A percentile compares a stretch with the other conserved stretches of the same genome.
These are phyloP conservation scores for Arthromyces matolae DNA, from an alignment of 768 basidiomycete species.

Conservation along the genomic window DNA sequence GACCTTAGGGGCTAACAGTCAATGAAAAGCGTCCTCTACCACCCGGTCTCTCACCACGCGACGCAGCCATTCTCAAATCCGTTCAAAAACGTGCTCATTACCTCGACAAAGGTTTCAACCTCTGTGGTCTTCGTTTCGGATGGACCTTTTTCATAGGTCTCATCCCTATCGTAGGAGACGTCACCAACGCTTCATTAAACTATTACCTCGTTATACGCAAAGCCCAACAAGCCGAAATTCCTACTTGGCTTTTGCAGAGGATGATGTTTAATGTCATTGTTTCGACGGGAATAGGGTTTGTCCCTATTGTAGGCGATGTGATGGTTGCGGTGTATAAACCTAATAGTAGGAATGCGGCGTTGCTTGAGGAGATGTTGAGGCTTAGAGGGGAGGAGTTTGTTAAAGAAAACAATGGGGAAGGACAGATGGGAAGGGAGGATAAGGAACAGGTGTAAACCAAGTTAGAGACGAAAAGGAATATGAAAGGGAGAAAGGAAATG, in stretches of 20 bases:
- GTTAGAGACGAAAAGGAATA: slow-evolving; percentile 33
- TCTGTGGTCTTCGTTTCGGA: slow-evolving; percentile 82
- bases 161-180: slow-evolving; percentile 67
- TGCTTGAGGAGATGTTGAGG: slow-evolving; percentile 82
- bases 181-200: slow-evolving; percentile 59
- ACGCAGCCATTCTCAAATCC: slow-evolving; percentile 68
- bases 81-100: slow-evolving; percentile 77
- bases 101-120: slow-evolving; percentile 80
- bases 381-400: slow-evolving; percentile 74
- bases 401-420: slow-evolving; percentile 30
- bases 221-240: slow-evolving; percentile 67
- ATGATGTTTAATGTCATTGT: slow-evolving; percentile 80
- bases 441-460: slow-evolving; percentile 51
- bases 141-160: slow-evolving; percentile 83
- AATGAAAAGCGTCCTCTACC: slow-evolving; percentile 58
- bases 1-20: neutral
- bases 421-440: slow-evolving; percentile 32
- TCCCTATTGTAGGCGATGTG: slow-evolving; percentile 78
- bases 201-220: slow-evolving; percentile 77
- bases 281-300: slow-evolving; percentile 56
- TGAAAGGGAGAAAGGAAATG: neutral
- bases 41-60: slow-evolving; percentile 74
- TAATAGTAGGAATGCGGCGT: slow-evolving; percentile 82
- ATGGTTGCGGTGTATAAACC: slow-evolving; percentile 76
- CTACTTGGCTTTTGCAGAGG: slow-evolving; percentile 56